These are phyloP conservation scores for Furcasterigmium sp. DNA, from an alignment of 2,329 filamentous ascomycete genomes.

Conservation along the genomic window DNA sequence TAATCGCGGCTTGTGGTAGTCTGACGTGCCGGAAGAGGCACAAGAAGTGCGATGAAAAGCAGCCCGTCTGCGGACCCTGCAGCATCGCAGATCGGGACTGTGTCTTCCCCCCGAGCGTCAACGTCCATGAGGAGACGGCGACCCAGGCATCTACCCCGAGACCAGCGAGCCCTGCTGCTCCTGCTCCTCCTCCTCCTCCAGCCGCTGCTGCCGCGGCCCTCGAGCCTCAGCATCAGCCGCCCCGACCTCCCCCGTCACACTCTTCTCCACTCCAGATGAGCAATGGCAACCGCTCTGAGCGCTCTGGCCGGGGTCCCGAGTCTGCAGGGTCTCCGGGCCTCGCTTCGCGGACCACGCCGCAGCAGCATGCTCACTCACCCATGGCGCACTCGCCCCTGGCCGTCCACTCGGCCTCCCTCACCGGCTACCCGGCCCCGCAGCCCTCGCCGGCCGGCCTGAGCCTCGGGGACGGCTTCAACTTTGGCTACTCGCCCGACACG, in stretches of 20 bases:
- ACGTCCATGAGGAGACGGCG: background rate
- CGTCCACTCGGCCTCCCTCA: background rate
- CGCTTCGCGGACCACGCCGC: background rate
- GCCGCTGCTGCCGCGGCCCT: background rate
- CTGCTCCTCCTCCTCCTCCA: background rate
- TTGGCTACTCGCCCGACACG: slow-evolving; percentile 17
- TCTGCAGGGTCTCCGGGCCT: background rate
- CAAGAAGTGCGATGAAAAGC: slow-evolving; percentile 45
- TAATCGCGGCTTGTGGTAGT: slow-evolving; percentile 15
- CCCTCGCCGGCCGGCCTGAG: slow-evolving; percentile 5
- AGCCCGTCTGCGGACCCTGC: slow-evolving; percentile 18
- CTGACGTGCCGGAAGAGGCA: slow-evolving; percentile 38
- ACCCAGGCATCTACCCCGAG: background rate
- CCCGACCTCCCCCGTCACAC: background rate
- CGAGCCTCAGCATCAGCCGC: background rate
- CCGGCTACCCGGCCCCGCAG: slow-evolving; percentile 2
- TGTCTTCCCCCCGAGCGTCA: slow-evolving; percentile 10
- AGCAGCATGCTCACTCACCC: background rate
- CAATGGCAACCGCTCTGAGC: background rate
- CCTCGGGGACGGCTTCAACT: slow-evolving; percentile 8
- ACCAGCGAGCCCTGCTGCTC: background rate
- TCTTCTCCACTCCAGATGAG: background rate
- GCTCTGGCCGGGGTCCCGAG: background rate
- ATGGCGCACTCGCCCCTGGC: background rate
- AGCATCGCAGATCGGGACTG: slow-evolving; percentile 16